Conservation (phyloP, 306 rosid genomes). For the Trifolium subterraneum region DNA sequence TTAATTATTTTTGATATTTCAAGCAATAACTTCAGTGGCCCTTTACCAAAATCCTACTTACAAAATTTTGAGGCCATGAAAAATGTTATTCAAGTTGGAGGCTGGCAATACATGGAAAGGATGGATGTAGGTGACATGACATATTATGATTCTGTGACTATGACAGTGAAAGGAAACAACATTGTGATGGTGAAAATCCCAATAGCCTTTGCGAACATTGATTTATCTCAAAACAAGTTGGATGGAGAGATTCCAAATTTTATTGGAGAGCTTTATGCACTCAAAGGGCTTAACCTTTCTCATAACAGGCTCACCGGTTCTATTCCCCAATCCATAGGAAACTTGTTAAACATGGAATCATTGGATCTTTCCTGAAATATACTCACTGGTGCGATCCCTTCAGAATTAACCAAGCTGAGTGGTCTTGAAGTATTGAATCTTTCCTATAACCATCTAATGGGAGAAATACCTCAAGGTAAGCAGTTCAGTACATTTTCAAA, state of each 20-base stretch:
- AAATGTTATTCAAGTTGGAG: neutral
- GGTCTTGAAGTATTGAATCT: constrained; percentile 34
- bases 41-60: neutral
- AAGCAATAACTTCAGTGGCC: constrained; percentile 34
- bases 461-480: constrained; percentile 47
- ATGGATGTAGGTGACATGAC: neutral
- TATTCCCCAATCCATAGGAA: neutral
- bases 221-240: neutral
- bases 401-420: constrained; percentile 27
- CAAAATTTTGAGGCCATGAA: constrained; percentile 35
- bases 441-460: constrained; percentile 39
- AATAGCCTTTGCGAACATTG: neutral
- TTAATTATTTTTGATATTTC: constrained; percentile 47
- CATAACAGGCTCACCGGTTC: neutral
- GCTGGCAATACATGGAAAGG: neutral
- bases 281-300: neutral
- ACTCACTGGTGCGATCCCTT: constrained; percentile 39
- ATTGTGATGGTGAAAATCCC: neutral
- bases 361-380: constrained; percentile 24
- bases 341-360: neutral
- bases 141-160: neutral
- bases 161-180: constrained; percentile 31
- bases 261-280: neutral
- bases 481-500: constrained; percentile 47
- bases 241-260: neutral